Percentiles rank a stretch among this genome's conserved stretches.
Conservation (phyloP, 2,329 filamentous ascomycete species). For the Cladosporium halotolerans region DNA sequence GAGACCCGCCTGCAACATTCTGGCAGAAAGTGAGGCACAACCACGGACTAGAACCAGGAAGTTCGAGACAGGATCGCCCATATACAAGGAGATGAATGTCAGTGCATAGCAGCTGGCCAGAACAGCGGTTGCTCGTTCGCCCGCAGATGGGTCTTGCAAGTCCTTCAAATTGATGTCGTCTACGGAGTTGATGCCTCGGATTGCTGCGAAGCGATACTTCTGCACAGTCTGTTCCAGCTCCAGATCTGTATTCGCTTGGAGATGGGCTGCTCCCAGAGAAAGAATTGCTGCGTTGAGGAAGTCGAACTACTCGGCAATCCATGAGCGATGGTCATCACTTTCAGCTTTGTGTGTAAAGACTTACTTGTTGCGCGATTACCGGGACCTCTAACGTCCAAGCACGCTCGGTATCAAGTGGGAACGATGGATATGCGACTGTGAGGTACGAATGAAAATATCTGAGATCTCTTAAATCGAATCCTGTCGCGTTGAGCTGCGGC, state of each 20-base stretch:
- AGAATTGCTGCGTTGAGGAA: neutral
- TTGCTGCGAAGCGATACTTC: slow-evolving; percentile 3
- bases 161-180: slow-evolving; percentile 1
- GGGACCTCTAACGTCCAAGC: slow-evolving; percentile 4
- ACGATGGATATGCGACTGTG: slow-evolving; percentile 3
- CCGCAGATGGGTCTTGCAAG: neutral
- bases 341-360: neutral
- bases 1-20: slow-evolving; percentile 3
- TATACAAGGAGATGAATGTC: neutral
- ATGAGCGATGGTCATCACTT: neutral
- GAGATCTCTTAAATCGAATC: neutral
- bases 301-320: neutral
- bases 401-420: slow-evolving; percentile 1
- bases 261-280: neutral
- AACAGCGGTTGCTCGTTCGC: slow-evolving; percentile 4
- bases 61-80: slow-evolving; percentile 5
- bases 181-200: slow-evolving; percentile 2
- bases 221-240: neutral
- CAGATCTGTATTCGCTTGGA: neutral
- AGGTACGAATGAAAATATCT: slow-evolving; percentile 6
- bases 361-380: slow-evolving; percentile 7
- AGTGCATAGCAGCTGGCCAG: slow-evolving; percentile 1
- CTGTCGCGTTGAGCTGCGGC: slow-evolving; percentile 1
- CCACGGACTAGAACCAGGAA: slow-evolving; percentile 5
- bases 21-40: neutral